Conservation (phyloP, 768 basidiomycete genomes). For the Lactarius hatsudake region DNA sequence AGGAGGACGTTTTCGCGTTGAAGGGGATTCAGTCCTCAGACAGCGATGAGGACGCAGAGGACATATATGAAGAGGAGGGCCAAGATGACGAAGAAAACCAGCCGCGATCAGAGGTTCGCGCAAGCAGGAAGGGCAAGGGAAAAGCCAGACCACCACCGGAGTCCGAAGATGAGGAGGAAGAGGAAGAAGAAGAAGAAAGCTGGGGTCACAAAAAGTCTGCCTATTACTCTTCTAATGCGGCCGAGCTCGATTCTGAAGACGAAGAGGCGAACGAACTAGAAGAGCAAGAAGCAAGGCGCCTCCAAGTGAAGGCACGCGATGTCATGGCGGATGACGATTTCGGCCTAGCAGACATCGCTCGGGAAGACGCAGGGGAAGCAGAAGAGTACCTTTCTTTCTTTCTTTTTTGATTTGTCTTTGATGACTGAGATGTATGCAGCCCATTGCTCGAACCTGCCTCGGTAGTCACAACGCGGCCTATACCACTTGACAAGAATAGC, state of each 20-base stretch:
- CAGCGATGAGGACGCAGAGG: conserved; percentile 47
- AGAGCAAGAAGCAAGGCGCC: conserved; percentile 77
- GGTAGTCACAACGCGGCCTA: conserved; percentile 36
- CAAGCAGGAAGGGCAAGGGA: conserved; percentile 29
- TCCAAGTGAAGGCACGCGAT: conserved; percentile 75
- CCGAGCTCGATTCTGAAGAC: conserved; percentile 75
- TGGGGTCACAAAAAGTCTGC: conserved; percentile 81
- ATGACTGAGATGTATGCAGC: conserved; percentile 30
- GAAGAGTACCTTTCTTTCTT: conserved; percentile 20
- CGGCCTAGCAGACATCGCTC: conserved; percentile 64
- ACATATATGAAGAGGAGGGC: conserved; percentile 39
- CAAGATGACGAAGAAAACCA: conserved; percentile 30
- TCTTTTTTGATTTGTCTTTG: neutral
- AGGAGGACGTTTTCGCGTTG: conserved; percentile 81
- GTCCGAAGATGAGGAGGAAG: conserved; percentile 32
- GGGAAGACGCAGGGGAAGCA: conserved; percentile 34
- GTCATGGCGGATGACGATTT: conserved; percentile 77
- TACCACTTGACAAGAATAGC: conserved; percentile 56
- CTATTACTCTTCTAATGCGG: conserved; percentile 87
- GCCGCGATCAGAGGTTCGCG: conserved; percentile 26
- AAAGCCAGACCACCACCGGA: conserved; percentile 29
- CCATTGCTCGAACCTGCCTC: conserved; percentile 38
- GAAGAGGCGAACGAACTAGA: conserved; percentile 89
- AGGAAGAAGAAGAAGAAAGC: conserved; percentile 54
- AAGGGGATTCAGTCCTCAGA: conserved; percentile 50